A percentile compares a stretch with the other conserved stretches of the same genome.
These are phyloP conservation scores for Paecilomyces formosus DNA, from an alignment of 2,329 filamentous ascomycete genomes.

Conservation along the genomic window DNA sequence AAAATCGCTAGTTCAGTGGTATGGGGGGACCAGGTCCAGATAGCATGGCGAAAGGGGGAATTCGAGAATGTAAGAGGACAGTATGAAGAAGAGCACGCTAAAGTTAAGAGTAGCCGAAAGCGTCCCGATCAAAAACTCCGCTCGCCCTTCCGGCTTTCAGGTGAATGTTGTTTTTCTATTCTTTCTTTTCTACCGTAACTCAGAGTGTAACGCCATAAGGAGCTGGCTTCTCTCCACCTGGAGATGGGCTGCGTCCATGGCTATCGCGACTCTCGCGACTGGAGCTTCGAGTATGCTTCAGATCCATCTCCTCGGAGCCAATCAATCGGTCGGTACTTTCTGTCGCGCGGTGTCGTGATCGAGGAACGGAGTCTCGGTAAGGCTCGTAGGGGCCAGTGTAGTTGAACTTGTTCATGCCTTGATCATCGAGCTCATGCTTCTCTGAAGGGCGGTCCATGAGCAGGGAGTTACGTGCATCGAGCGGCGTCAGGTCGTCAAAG, in stretches of 20 bases:
- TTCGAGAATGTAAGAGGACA: not conserved
- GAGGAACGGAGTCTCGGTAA: slow-evolving; percentile 24
- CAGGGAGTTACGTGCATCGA: slow-evolving; percentile 73
- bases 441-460: slow-evolving; percentile 6
- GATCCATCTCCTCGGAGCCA: slow-evolving; percentile 16
- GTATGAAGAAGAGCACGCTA: not conserved
- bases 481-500: slow-evolving; percentile 73
- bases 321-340: slow-evolving; percentile 30
- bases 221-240: slow-evolving; percentile 18
- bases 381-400: slow-evolving; percentile 32
- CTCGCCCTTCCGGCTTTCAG: not conserved
- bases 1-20: not conserved
- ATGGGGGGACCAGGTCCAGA: not conserved
- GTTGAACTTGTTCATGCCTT: slow-evolving; percentile 35
- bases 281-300: slow-evolving; percentile 15
- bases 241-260: slow-evolving; percentile 21
- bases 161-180: slow-evolving; percentile 1
- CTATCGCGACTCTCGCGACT: slow-evolving; percentile 18
- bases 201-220: slow-evolving; percentile 24
- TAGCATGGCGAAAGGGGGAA: not conserved
- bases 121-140: not conserved
- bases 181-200: slow-evolving; percentile 12
- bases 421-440: slow-evolving; percentile 2
- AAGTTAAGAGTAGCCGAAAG: not conserved
- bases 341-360: slow-evolving; percentile 16